Base-by-base conservation (phyloP, 1,284 basidiomycete species). In the Cronartium ribicola region DNA sequence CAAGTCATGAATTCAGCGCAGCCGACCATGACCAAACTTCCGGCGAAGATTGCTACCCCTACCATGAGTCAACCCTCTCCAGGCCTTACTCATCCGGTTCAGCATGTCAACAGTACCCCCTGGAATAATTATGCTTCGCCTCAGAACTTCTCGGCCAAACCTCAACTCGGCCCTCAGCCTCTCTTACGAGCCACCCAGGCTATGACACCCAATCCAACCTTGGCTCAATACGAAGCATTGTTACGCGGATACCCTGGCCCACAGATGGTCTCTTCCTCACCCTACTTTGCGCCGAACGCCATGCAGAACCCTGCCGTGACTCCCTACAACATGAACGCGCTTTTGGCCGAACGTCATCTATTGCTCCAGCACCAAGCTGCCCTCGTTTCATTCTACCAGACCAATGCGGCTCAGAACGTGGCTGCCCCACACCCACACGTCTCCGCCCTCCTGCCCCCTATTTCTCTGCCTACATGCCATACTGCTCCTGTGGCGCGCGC, bases 281-380 rank as follows among this genome's bases (percentile, higher is more conserved):
- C 60, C n/a, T 36, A 37, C 36, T 37, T 36, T 14, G 11, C 60
- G 17, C 29, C 29, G 39, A 62, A 62, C 37, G 60, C 29, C 5
- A 37, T 62, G 10, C 29, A 62, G 36, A n/a, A n/a, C 8, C 46
- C 13, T 51, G 60, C 60, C 10, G 17, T 36, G 29, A 62, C 36
- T n/a, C 36, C 36, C 10, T 62, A 36, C 39, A 62, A 13, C 60
- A 62, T 36, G 29, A 22, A 62, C 10, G 60, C 29, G n/a, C 60
- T 74, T n/a, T 20, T 74, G 43, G 65, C 65, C 11, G 64, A 74
- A 44, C 43, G 71, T 13, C 71, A 74, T 36, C 17, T 67, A 36
- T 64, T 74, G 14, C 40, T 74, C 5, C 55, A 74, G 40, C 71
- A 74, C 13, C 71, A 74, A 62, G 71, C 71, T 14, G 55, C 61